These are phyloP conservation scores for Zangia roseola DNA, from an alignment of 768 basidiomycete species.

Conservation along the genomic window DNA sequence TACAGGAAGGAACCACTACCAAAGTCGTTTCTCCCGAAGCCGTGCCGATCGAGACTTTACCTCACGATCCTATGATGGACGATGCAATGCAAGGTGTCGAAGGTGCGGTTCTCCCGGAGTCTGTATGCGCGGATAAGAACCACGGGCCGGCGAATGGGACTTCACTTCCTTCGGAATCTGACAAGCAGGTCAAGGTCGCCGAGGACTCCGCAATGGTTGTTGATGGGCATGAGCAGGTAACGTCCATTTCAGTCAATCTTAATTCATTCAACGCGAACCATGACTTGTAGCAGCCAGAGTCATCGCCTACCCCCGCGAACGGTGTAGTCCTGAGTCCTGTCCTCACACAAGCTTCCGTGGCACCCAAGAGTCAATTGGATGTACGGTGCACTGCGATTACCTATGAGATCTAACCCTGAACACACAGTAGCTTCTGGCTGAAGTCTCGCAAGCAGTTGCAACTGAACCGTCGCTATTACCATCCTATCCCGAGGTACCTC, in stretches of 20 bases:
- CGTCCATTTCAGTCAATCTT: neutral
- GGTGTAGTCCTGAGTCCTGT: slow-evolving; percentile 9
- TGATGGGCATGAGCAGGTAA: slow-evolving; percentile 24
- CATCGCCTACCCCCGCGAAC: neutral
- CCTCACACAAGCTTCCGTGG: slow-evolving; percentile 10
- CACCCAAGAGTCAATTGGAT: slow-evolving; percentile 26
- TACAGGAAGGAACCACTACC: neutral
- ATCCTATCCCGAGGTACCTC: slow-evolving; percentile 23
- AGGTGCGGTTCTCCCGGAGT: neutral
- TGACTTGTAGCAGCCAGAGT: slow-evolving; percentile 4
- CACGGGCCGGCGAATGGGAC: neutral
- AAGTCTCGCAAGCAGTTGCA: slow-evolving; percentile 30
- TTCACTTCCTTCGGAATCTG: neutral
- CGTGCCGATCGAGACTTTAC: neutral
- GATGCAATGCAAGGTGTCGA: slow-evolving; percentile 23
- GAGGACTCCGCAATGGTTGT: slow-evolving; percentile 13
- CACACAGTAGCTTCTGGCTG: slow-evolving; percentile 24
- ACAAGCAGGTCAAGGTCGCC: slow-evolving; percentile 1
- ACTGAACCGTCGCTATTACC: slow-evolving; percentile 27
- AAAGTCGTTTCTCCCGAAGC: neutral
- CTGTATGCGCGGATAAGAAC: neutral
- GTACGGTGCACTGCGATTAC: slow-evolving; percentile 19
- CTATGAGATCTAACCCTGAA: slow-evolving; percentile 18
- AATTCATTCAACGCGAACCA: neutral
- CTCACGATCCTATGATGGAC: slow-evolving; percentile 2